Evolutionary conservation across 2,329 filamentous ascomycete species (phyloP), one percentile per base, ranked within the genome.

Genomic region (Nannizzia gypsea): DNA sequence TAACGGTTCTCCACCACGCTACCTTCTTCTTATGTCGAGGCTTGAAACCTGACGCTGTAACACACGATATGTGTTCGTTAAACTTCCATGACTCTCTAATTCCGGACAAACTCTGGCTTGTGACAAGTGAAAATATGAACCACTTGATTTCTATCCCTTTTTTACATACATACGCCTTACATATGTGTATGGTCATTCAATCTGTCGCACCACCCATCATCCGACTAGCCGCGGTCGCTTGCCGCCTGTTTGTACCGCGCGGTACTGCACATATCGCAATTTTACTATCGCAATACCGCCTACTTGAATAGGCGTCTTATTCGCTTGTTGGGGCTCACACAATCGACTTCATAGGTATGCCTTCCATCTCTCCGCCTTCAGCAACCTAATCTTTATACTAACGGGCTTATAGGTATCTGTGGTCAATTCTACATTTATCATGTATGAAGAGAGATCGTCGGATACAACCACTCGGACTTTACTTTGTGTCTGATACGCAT

Each of bases 41-140:
- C 44, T 52, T 15, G 26, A 31, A 17, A 8, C 9, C 11, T 52
- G 22, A 4, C 22, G 11, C 22, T 31, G 5, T 28, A 26, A 24
- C 42, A 24, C 42, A 24, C 48, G 22, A 8, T 24, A n/a, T 17
- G 55, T 44, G 59, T 57, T 60, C 31, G 50, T 58, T 36, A 44
- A 50, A 42, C 38, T 58, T 58, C 58, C 48, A 20, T 6, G 13
- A 28, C 38, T 15, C 11, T 54, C 46, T 54, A 58, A 11, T 36
- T n/a, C 59, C 44, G 56, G 59, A 50, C 59, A 58, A n/a, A 26
- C 36, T 38, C 31, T 59, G 59, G 46, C 58, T 61, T 31, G 56
- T 56, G 50, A 34, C 57, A 58, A 42, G 36, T 50, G 59, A 56
- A n/a, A 52, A 52, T 52, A 52, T 31, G 24, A 28, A 52, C 48